Percentiles rank a stretch among this genome's conserved stretches.
Conservation (phyloP, 2,329 filamentous ascomycete genomes). For the Herpotrichia juniperi region DNA sequence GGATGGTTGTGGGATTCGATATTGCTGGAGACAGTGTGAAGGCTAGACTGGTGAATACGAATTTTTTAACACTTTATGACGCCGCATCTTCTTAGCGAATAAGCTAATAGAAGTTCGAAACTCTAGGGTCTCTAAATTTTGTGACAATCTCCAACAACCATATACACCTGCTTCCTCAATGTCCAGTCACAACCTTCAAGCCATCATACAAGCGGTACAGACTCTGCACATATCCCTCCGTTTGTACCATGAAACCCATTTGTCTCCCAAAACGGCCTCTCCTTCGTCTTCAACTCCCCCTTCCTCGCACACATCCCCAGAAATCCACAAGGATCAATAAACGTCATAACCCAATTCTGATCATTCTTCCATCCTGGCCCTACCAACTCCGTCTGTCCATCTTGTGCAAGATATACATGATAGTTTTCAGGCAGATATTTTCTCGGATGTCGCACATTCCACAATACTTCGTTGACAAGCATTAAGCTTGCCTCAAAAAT, state of each 20-base stretch:
- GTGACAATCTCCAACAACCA: too few species aligned
- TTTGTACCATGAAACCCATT: constrained; percentile 16
- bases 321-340: constrained; percentile 28
- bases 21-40: constrained; percentile 42
- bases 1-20: constrained; percentile 53
- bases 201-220: not conserved
- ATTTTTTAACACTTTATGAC: too few species aligned
- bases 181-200: not conserved
- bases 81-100: too few species aligned
- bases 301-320: constrained; percentile 6
- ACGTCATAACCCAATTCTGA: constrained; percentile 29
- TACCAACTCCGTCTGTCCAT: constrained; percentile 18
- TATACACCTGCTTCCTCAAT: too few species aligned
- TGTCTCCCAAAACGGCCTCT: constrained; percentile 27
- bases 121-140: too few species aligned
- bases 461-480: constrained; percentile 54
- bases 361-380: constrained; percentile 32
- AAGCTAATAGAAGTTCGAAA: too few species aligned
- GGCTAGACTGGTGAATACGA: too few species aligned
- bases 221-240: not conserved
- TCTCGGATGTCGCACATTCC: constrained; percentile 58
- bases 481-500: constrained; percentile 59
- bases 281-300: constrained; percentile 7
- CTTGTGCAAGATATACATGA: constrained; percentile 53
- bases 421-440: constrained; percentile 56